Evolutionary conservation across 192 early-diverging fungal species (phyloP).

Genomic region (Coemansia sp.): DNA sequence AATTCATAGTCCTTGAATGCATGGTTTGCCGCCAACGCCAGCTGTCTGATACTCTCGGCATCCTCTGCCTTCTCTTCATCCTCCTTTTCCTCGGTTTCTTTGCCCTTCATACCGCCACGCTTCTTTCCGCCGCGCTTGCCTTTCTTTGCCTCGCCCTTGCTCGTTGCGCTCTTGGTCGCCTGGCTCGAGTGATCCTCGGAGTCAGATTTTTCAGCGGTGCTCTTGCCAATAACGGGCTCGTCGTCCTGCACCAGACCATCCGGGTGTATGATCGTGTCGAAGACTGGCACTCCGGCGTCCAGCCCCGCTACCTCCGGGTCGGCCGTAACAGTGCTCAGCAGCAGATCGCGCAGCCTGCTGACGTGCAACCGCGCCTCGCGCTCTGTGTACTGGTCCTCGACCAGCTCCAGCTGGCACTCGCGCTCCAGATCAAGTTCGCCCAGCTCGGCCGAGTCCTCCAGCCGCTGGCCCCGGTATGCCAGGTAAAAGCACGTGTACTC

Average conservation of each 20-base stretch:
- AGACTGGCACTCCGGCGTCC: constrained; percentile 72
- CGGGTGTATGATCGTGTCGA: constrained; percentile 46
- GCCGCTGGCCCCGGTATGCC: constrained; percentile 60
- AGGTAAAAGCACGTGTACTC: constrained; percentile 92
- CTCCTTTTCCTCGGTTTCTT: neutral
- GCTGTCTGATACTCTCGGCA: no score
- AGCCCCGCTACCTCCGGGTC: constrained; percentile 51
- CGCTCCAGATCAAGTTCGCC: constrained; percentile 66
- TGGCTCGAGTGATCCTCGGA: neutral
- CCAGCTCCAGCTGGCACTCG: constrained; percentile 60
- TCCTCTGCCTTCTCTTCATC: constrained; percentile 3
- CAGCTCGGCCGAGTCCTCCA: constrained; percentile 74
- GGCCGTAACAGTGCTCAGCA: constrained; percentile 61
- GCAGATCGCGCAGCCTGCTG: constrained; percentile 78
- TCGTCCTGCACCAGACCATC: constrained; percentile 2
- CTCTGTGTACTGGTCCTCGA: constrained; percentile 84
- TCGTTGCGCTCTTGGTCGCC: neutral
- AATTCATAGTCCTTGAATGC: constrained; percentile 23
- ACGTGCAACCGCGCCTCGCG: constrained; percentile 89
- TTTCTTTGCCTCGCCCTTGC: constrained; percentile 14
- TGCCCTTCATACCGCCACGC: neutral
- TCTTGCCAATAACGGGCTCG: neutral
- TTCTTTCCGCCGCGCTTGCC: constrained; percentile 19
- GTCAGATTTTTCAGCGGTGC: no score
- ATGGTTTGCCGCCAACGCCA: constrained; percentile 11